phyloP scores from a whole-genome alignment of 2,329 filamentous ascomycete species.

The Aspergillus floridensis region DNA sequence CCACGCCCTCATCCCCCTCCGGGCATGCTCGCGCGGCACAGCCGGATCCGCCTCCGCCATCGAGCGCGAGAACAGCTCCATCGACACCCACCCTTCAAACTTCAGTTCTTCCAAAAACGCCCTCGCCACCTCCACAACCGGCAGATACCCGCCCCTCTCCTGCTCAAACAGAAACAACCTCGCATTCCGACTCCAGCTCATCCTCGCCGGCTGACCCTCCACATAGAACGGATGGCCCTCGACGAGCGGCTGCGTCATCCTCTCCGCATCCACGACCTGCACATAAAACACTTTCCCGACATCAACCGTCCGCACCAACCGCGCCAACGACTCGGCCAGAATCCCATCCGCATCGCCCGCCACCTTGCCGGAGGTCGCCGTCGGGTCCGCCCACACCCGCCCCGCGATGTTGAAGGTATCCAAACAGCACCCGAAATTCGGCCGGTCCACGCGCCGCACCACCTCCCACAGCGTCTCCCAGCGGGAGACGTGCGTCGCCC shows the following conservation, averaged over 20 bases:
- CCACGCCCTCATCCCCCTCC: conserved; percentile 51
- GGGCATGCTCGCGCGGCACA: conserved; percentile 56
- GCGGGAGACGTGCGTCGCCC: conserved; percentile 64
- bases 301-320: conserved; percentile 56
- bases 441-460: conserved; percentile 60
- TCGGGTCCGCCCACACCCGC: conserved; percentile 66
- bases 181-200: conserved; percentile 76
- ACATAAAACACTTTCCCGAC: conserved; percentile 67
- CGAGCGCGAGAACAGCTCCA: conserved; percentile 65
- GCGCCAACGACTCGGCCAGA: conserved; percentile 53
- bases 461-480: conserved; percentile 73
- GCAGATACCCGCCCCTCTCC: conserved; percentile 63
- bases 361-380: conserved; percentile 49
- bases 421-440: conserved; percentile 71
- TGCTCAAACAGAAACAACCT: conserved; percentile 64
- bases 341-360: conserved; percentile 64
- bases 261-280: conserved; percentile 67
- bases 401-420: conserved; percentile 77
- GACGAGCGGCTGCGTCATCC: too few relatives aligned
- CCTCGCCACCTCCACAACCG: conserved; percentile 57
- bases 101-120: conserved; percentile 62
- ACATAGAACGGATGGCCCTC: conserved; percentile 58
- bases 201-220: conserved; percentile 57
- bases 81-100: conserved; percentile 66
- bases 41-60: conserved; percentile 52